phyloP scores from a whole-genome alignment of 2,329 filamentous ascomycete species.

The Drechmeria coniospora region DNA sequence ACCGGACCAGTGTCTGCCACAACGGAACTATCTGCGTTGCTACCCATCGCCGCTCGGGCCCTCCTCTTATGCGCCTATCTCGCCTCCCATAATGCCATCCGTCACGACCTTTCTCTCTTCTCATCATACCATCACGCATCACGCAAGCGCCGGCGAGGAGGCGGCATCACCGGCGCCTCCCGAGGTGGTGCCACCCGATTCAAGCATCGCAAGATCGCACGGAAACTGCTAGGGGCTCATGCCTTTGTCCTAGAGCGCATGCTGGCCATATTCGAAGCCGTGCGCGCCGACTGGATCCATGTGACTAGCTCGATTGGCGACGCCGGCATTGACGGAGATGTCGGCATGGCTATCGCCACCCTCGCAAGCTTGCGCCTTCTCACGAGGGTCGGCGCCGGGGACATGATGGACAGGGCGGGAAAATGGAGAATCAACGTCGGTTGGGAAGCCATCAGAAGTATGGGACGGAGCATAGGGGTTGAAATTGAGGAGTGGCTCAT shows the following conservation, averaged over 20 bases:
- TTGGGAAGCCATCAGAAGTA: conserved; percentile 57
- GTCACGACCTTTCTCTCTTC: conserved; percentile 61
- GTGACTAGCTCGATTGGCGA: conserved; percentile 13
- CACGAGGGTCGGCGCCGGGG: conserved; percentile 45
- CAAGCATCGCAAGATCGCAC: conserved; percentile 57
- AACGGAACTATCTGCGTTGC: conserved; percentile 35
- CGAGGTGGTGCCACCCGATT: conserved; percentile 12
- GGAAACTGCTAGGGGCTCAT: conserved; percentile 62
- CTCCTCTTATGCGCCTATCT: conserved; percentile 66
- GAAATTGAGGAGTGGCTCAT: conserved; percentile 65
- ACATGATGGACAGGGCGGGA: conserved; percentile 51
- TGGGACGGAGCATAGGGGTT: conserved; percentile 62
- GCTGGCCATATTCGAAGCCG: conserved; percentile 59
- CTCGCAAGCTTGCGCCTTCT: conserved; percentile 55
- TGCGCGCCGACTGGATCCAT: conserved; percentile 39
- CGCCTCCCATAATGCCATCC: conserved; percentile 62
- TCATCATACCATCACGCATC: conserved; percentile 52
- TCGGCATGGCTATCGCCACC: conserved; percentile 54
- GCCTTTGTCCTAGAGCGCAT: conserved; percentile 66
- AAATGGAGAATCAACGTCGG: conserved; percentile 68
- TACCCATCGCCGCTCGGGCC: conserved; percentile 60
- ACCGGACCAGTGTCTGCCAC: conserved; percentile 1
- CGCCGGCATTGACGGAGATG: conserved; percentile 33
- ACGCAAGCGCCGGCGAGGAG: conserved; percentile 32
- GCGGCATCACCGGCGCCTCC: conserved; percentile 20